Percentiles rank a stretch among this genome's conserved stretches.
phyloP scores from a whole-genome alignment of 106 monocot genomes.

The Dactylorhiza incarnata region DNA sequence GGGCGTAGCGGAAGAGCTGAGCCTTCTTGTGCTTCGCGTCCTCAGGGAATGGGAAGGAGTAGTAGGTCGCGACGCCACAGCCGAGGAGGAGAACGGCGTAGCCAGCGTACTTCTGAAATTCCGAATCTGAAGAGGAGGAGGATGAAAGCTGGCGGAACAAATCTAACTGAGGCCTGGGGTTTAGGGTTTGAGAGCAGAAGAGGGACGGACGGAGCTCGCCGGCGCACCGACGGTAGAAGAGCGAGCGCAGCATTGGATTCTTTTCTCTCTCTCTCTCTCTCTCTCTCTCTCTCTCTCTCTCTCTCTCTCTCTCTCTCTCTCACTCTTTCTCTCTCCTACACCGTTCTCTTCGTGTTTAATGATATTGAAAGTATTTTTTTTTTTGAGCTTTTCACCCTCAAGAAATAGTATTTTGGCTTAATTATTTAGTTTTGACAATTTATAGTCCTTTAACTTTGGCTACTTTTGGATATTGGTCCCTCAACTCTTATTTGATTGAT shows the following conservation, averaged over 20 bases:
- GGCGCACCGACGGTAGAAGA: neutral
- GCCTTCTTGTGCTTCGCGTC: constrained; percentile 89
- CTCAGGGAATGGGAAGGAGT: constrained; percentile 69
- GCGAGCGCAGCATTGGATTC: neutral
- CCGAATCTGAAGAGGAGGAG: constrained; percentile 44
- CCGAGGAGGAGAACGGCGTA: constrained; percentile 68
- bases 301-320: too few species aligned
- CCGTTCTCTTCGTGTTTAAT: too few species aligned
- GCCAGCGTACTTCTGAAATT: constrained; percentile 79
- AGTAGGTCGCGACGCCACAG: constrained; percentile 83
- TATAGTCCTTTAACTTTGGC: too few species aligned
- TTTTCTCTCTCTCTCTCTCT: neutral
- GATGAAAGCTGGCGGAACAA: constrained; percentile 24
- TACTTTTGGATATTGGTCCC: too few species aligned
- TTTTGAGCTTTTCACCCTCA: too few species aligned
- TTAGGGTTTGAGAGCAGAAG: neutral
- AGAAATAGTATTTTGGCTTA: too few species aligned
- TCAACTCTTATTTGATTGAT: too few species aligned
- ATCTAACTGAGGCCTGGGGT: constrained; percentile 14
- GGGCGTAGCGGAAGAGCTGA: constrained; percentile 78
- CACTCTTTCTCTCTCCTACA: too few species aligned
- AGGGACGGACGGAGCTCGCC: neutral
- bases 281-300: neutral
- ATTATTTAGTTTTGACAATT: too few species aligned
- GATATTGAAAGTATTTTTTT: too few species aligned